These are phyloP conservation scores for Flaveria floridana DNA, from an alignment of 140 eudicot genomes.

Conservation along the genomic window DNA sequence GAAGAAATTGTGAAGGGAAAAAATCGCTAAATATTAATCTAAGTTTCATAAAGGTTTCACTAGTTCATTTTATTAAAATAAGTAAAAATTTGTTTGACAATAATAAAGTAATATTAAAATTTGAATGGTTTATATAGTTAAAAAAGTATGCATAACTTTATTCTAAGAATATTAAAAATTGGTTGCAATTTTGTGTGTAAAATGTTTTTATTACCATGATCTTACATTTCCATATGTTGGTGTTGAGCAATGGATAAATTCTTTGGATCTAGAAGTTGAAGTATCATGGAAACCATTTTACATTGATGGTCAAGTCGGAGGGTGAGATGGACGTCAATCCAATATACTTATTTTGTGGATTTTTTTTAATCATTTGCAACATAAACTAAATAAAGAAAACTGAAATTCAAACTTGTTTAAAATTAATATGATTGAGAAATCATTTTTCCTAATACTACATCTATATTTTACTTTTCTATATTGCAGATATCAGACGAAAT, in stretches of 20 bases:
- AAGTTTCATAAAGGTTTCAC: no score
- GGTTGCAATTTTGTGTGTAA: background rate
- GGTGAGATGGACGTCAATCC: constrained; percentile 17
- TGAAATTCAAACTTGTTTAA: background rate
- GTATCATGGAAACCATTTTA: constrained; percentile 38
- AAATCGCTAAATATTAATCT: no score
- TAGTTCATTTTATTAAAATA: no score
- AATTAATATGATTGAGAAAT: background rate
- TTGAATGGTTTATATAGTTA: no score
- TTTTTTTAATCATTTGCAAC: background rate
- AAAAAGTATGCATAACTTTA: no score
- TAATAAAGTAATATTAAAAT: no score
- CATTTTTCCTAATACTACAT: background rate
- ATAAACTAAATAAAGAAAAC: background rate
- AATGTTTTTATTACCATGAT: constrained; percentile 34
- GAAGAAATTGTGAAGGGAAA: no score
- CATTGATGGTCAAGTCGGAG: constrained; percentile 39
- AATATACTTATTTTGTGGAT: background rate
- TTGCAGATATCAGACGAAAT: constrained; percentile 3
- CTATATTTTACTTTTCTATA: background rate
- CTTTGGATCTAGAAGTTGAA: constrained; percentile 25
- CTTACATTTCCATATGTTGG: constrained; percentile 12
- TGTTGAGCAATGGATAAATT: constrained; percentile 32
- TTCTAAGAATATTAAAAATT: no score
- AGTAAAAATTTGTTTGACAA: no score